phyloP scores from a whole-genome alignment of 2,329 filamentous ascomycete species.

The Rhynchosporium agropyri region DNA sequence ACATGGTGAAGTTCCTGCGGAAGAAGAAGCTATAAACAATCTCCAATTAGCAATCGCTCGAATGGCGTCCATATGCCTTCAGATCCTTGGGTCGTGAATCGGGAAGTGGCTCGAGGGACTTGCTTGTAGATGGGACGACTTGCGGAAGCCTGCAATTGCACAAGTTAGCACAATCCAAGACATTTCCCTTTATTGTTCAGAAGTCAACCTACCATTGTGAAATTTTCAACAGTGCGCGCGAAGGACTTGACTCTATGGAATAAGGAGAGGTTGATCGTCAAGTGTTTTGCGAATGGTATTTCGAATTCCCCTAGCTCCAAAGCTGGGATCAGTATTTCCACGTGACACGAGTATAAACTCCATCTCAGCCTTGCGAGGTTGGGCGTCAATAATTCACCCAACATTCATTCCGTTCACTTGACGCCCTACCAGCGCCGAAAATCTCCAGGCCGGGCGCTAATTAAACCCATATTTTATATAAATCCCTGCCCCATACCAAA shows the following conservation, averaged over 20 bases:
- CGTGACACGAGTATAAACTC: conserved; percentile 9
- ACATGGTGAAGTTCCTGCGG: conserved; percentile 85
- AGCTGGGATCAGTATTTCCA: not conserved
- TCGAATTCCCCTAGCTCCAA: conserved; percentile 26
- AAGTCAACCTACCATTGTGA: conserved; percentile 40
- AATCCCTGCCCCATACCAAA: not conserved
- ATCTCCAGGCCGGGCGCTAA: conserved; percentile 19
- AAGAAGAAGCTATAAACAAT: conserved; percentile 68
- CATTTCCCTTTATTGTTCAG: not conserved
- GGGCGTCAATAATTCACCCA: not conserved
- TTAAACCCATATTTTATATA: not conserved
- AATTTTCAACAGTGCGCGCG: conserved; percentile 23
- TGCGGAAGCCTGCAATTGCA: conserved; percentile 39
- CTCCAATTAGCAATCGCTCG: conserved; percentile 26
- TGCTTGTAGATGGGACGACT: conserved; percentile 41
- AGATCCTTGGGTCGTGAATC: conserved; percentile 1
- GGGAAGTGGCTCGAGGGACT: conserved; percentile 32
- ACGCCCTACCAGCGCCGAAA: not conserved
- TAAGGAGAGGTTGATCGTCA: conserved; percentile 28
- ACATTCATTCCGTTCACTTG: not conserved
- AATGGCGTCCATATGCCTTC: not conserved
- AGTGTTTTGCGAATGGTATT: conserved; percentile 30
- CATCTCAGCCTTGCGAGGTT: conserved; percentile 21
- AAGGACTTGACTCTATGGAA: conserved; percentile 22
- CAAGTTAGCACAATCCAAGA: conserved; percentile 28